A percentile compares a stretch with the other conserved stretches of the same genome.
Evolutionary conservation across 202 grass and related monocot species (phyloP).

Genomic region (Schoenoplectus triqueter): DNA sequence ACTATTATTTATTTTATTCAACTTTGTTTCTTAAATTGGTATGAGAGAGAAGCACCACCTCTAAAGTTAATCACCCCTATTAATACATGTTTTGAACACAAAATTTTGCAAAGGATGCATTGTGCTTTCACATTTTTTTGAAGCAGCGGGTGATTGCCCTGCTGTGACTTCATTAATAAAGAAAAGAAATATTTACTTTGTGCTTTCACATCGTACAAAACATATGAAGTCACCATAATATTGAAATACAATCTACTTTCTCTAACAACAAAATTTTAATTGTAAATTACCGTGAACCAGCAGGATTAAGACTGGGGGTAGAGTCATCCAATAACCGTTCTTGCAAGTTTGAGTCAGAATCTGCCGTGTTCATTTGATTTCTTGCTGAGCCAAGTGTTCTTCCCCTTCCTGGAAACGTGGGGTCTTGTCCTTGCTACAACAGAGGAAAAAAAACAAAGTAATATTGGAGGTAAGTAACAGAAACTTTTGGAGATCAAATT

Average conservation of each 20-base stretch:
- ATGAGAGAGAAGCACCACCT: neutral
- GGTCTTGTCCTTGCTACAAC: constrained; percentile 74
- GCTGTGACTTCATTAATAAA: no score
- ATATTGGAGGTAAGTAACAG: constrained; percentile 25
- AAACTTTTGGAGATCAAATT: neutral
- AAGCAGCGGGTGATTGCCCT: no score
- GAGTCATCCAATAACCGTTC: constrained; percentile 86
- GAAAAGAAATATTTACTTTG: no score
- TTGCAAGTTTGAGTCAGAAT: constrained; percentile 71
- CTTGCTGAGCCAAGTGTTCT: constrained; percentile 55
- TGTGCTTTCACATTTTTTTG: neutral
- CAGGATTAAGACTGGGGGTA: constrained; percentile 52
- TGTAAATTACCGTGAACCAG: constrained; percentile 71
- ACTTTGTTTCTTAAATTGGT: constrained; percentile 2
- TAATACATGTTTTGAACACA: neutral
- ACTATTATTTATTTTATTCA: neutral
- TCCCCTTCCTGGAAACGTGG: constrained; percentile 91
- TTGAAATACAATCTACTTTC: neutral
- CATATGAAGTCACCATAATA: neutral
- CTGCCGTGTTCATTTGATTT: constrained; percentile 56
- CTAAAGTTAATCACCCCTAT: neutral
- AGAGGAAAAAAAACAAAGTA: constrained; percentile 27
- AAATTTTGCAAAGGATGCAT: neutral
- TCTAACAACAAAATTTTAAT: constrained; percentile 2
- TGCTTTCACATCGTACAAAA: neutral